A percentile compares a stretch with the other conserved stretches of the same genome.
These are phyloP conservation scores for Neurospora tetrasperma DNA, from an alignment of 495 filamentous ascomycete species.

Conservation along the genomic window DNA sequence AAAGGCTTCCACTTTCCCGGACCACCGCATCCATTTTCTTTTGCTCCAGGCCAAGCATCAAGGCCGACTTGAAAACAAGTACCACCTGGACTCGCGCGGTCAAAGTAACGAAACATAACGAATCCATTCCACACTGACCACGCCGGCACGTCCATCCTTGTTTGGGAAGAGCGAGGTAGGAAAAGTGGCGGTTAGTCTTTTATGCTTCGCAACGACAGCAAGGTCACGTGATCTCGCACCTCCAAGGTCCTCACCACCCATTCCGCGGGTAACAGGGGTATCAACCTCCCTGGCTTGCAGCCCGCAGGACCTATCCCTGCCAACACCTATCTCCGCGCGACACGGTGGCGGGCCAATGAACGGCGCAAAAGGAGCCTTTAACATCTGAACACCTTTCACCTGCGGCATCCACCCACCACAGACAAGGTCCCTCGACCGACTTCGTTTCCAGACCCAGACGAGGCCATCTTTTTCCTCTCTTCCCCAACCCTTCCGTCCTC, in stretches of 20 bases:
- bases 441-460: conserved; percentile 3
- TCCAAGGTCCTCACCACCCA: not conserved
- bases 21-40: not conserved
- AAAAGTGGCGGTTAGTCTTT: not conserved
- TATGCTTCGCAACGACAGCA: not conserved
- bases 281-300: not conserved
- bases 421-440: not conserved
- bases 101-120: not conserved
- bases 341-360: not conserved
- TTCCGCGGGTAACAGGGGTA: not conserved
- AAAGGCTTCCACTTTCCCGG: not conserved
- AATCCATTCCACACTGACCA: not conserved
- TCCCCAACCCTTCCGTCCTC: not conserved
- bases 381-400: conserved; percentile 31
- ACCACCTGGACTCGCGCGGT: not conserved
- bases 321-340: not conserved
- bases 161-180: not conserved
- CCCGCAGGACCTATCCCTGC: not conserved
- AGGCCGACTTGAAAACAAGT: not conserved
- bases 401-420: conserved; percentile 6
- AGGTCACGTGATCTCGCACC: not conserved
- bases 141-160: not conserved
- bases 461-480: conserved; percentile 4
- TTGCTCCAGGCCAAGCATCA: not conserved
- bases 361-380: conserved; percentile 9